Base-by-base conservation (phyloP, 2,329 filamentous ascomycete genomes). In the Thelonectria olida region DNA sequence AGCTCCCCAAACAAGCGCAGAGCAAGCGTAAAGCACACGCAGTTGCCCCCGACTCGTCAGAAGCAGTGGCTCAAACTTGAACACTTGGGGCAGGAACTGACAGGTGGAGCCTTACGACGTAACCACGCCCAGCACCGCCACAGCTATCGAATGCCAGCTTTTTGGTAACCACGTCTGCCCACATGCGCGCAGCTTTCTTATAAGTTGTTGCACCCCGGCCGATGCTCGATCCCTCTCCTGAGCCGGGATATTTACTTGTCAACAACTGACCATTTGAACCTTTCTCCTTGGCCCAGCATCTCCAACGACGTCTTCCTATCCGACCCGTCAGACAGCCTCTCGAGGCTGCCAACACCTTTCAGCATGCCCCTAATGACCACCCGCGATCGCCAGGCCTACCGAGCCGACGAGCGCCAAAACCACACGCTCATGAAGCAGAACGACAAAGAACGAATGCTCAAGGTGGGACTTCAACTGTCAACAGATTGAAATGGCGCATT, bases 341-440 rank as follows among this genome's bases (percentile, higher is more conserved):
- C 45, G 66, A 67, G 70, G 67, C 73, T 74, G 70, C 72, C 23
- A 59, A 62, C 56, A 56, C 57, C 60, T 53, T n/a, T 63, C 69
- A 62, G 58, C 56, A 78, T 78, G 77, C 72, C 72, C 31, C 19
- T 72, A 27, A 73, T 80, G 65, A 75, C 74, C 20, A 48, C 68
- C 39, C 72, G 73, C 63, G 79, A 78, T 62, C 77, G 74, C 58
- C 72, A 73, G 70, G 72, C 74, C 52, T 81, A 82, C 61, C 72
- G 79, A 55, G 73, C 74, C 63, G 80, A 82, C 60, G 79, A 80
- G 49, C 64, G 64, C 42, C 58, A 70, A 7, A 55, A 71, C 17
- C 78, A 81, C 54, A 69, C 51, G 4, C 66, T 80, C 8, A 56
- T 81, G 34, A 68, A 65, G 25, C 75, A 79, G 31, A 62, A 75